These are phyloP conservation scores for Fusarium illudens DNA, from an alignment of 2,329 filamentous ascomycete species.

Conservation along the genomic window DNA sequence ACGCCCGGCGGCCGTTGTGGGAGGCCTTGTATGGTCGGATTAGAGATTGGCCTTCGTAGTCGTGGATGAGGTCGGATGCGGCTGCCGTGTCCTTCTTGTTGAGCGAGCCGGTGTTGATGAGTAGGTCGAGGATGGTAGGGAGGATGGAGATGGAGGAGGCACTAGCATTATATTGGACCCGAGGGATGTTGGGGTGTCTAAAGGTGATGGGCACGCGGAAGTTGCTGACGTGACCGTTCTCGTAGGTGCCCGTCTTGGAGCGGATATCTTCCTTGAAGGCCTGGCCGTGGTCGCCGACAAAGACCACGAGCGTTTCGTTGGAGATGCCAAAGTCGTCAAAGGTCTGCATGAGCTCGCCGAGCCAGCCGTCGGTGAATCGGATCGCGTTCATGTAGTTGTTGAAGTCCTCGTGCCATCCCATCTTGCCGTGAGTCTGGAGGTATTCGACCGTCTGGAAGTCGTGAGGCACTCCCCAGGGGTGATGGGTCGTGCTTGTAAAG, in stretches of 20 bases:
- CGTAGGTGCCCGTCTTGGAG: constrained; percentile 45
- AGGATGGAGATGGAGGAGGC: constrained; percentile 47
- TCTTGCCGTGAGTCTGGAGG: constrained; percentile 35
- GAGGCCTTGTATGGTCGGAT: constrained; percentile 41
- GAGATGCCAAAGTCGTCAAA: constrained; percentile 46
- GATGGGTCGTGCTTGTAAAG: constrained; percentile 50
- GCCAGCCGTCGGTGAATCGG: constrained; percentile 46
- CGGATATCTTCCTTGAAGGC: constrained; percentile 46
- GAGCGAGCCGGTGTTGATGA: constrained; percentile 47
- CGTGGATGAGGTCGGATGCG: constrained; percentile 42
- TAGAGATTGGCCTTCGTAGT: constrained; percentile 49
- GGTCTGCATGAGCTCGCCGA: constrained; percentile 44
- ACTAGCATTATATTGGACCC: constrained; percentile 44
- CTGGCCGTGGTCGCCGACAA: constrained; percentile 48
- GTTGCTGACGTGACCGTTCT: constrained; percentile 46
- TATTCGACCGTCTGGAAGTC: constrained; percentile 33
- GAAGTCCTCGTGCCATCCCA: constrained; percentile 43
- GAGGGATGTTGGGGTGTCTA: constrained; percentile 46
- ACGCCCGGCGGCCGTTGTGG: constrained; percentile 41
- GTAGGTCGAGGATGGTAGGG: constrained; percentile 49
- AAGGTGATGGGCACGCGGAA: constrained; percentile 47
- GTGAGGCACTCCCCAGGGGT: constrained; percentile 40
- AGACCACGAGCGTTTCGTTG: constrained; percentile 47
- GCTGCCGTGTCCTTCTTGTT: constrained; percentile 37
- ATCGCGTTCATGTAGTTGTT: constrained; percentile 48